A percentile compares a stretch with the other conserved stretches of the same genome.
Conservation (phyloP, 2,329 filamentous ascomycete species). For the Reticulascus tulasneorum region DNA sequence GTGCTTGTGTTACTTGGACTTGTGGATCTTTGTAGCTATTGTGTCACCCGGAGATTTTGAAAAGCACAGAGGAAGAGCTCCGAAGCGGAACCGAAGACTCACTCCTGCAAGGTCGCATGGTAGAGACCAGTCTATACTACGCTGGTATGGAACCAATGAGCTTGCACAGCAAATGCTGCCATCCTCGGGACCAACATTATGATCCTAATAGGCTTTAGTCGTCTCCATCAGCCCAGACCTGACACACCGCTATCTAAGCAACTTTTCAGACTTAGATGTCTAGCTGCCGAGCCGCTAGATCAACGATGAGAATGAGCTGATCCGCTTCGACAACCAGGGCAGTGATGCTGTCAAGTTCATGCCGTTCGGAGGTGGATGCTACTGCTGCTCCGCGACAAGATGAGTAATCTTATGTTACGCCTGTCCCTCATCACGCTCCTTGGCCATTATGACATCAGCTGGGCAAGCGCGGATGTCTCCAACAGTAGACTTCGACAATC, state of each 20-base stretch:
- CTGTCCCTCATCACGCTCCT: conserved; percentile 11
- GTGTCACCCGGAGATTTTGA: conserved; percentile 13
- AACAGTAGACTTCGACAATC: conserved; percentile 4
- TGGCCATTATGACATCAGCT: conserved; percentile 14
- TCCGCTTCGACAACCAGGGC: conserved; percentile 2
- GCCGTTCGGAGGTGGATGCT: conserved; percentile 4
- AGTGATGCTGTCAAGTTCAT: conserved; percentile 1
- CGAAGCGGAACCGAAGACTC: conserved; percentile 6
- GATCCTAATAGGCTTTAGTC: conserved; percentile 10
- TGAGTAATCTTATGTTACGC: conserved; percentile 10
- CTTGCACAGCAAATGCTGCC: conserved; percentile 3
- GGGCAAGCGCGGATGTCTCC: conserved; percentile 4
- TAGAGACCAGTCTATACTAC: conserved; percentile 15
- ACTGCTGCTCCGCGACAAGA: conserved; percentile 9
- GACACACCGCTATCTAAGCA: conserved; percentile 12
- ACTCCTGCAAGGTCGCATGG: conserved; percentile 16
- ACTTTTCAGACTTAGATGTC: conserved; percentile 7
- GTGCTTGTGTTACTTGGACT: not conserved
- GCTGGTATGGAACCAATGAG: conserved; percentile 6
- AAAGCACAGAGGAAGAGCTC: conserved; percentile 11
- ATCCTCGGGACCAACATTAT: conserved; percentile 4
- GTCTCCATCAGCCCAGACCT: conserved; percentile 12
- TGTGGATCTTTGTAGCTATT: conserved; percentile 8
- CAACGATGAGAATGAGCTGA: conserved; percentile 9
- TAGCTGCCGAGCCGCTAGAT: conserved; percentile 17